These are phyloP conservation scores for Babesia divergens DNA, from an alignment of 169 alveolate species.

Conservation along the genomic window DNA sequence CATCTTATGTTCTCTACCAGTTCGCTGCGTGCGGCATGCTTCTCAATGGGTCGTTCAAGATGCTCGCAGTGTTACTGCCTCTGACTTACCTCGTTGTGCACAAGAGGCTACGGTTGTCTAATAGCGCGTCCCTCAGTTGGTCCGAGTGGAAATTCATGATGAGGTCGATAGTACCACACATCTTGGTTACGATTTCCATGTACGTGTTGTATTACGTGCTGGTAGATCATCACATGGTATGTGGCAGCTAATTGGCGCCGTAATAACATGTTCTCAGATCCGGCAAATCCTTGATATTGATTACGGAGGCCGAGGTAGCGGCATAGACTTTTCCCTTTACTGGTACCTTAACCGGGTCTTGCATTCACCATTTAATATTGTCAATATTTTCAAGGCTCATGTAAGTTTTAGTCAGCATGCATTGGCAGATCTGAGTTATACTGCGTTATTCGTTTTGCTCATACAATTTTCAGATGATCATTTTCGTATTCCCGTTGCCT, in stretches of 20 bases:
- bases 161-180: slow-evolving; percentile 18
- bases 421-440: background rate
- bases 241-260: background rate
- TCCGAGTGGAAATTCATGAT: slow-evolving; percentile 8
- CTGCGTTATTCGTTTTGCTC: background rate
- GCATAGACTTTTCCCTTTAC: slow-evolving; percentile 47
- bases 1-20: background rate
- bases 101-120: background rate
- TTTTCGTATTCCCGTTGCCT: slow-evolving; percentile 51
- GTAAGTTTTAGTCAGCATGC: slow-evolving; percentile 10
- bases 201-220: background rate
- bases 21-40: slow-evolving; percentile 11
- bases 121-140: background rate
- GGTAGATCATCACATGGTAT: background rate
- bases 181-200: slow-evolving; percentile 12
- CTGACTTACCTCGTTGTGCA: slow-evolving; percentile 16
- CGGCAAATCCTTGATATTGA: background rate
- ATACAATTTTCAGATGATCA: slow-evolving; percentile 21
- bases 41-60: slow-evolving; percentile 29
- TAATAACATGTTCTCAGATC: background rate
- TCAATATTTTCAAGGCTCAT: slow-evolving; percentile 27
- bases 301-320: slow-evolving; percentile 29
- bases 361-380: slow-evolving; percentile 30
- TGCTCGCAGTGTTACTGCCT: slow-evolving; percentile 38
- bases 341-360: slow-evolving; percentile 56